Evolutionary conservation across 2,329 filamentous ascomycete genomes (phyloP).

Genomic region (Colletotrichum orchidophilum): DNA sequence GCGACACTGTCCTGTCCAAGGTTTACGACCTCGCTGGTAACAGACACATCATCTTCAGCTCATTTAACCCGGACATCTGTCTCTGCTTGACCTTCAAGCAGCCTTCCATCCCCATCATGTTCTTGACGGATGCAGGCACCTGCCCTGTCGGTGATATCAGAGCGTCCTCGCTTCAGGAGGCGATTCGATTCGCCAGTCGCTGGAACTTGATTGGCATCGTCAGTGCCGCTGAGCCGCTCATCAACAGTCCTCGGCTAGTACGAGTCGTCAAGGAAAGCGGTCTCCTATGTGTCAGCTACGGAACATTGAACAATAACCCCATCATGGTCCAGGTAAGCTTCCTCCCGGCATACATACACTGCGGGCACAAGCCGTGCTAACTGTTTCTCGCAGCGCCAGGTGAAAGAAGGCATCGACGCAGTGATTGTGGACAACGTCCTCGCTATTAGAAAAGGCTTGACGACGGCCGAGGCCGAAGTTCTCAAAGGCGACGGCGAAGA

Average conservation of each 20-base stretch:
- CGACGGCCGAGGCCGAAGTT: constrained; percentile 48
- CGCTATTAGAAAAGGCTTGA: constrained; percentile 90
- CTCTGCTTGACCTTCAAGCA: constrained; percentile 96
- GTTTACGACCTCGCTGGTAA: constrained; percentile 86
- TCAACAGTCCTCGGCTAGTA: constrained; percentile 88
- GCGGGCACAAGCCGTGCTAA: neutral
- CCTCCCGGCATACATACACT: too few species aligned
- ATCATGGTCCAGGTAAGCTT: constrained; percentile 81
- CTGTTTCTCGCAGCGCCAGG: constrained; percentile 72
- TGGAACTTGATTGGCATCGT: constrained; percentile 97
- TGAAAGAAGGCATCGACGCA: constrained; percentile 94
- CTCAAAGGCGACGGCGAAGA: constrained; percentile 34
- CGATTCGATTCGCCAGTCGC: constrained; percentile 89
- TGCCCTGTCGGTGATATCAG: constrained; percentile 85
- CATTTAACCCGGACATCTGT: constrained; percentile 97
- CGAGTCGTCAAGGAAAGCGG: constrained; percentile 94
- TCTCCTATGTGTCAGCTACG: constrained; percentile 94
- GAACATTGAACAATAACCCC: constrained; percentile 88
- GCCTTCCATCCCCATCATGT: constrained; percentile 93
- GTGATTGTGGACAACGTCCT: constrained; percentile 97
- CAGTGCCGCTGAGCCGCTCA: constrained; percentile 85
- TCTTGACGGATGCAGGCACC: constrained; percentile 91
- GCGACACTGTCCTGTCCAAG: constrained; percentile 89
- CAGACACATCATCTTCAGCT: constrained; percentile 96
- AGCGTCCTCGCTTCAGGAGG: constrained; percentile 92